Conservation (phyloP, 345 rosid species). For the Euphorbia pulcherrima region DNA sequence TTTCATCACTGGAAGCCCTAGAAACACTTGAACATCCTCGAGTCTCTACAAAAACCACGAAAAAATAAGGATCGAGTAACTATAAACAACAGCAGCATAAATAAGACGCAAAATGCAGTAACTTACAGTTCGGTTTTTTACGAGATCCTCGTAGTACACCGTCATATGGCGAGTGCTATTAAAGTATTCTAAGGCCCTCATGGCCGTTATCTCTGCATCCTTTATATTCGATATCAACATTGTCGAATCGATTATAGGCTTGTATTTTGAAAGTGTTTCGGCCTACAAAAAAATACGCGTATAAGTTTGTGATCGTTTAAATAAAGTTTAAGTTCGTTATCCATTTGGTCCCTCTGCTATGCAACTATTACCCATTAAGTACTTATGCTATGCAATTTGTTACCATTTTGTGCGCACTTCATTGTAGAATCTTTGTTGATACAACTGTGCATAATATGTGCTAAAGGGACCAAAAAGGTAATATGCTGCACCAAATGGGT, state of each 20-base stretch:
- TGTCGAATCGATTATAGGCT: constrained; percentile 66
- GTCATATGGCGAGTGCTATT: constrained; percentile 68
- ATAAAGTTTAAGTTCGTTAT: too few species aligned
- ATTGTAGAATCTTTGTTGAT: too few species aligned
- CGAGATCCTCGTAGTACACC: constrained; percentile 78
- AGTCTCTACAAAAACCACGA: constrained; percentile 52
- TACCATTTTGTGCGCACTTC: too few species aligned
- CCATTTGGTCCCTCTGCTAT: too few species aligned
- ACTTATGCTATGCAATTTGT: too few species aligned
- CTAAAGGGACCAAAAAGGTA: too few species aligned
- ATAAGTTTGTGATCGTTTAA: constrained; percentile 16
- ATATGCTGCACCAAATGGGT: too few species aligned
- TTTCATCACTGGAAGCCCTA: constrained; percentile 56
- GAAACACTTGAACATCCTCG: constrained; percentile 65
- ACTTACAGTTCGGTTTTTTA: constrained; percentile 52
- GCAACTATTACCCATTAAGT: too few species aligned
- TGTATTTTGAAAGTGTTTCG: constrained; percentile 66
- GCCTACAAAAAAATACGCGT: constrained; percentile 52
- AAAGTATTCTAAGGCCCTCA: constrained; percentile 58
- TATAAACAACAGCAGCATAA: neutral
- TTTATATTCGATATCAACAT: constrained; percentile 60
- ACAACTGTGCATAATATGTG: too few species aligned
- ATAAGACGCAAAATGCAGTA: neutral
- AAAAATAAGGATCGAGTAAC: neutral
- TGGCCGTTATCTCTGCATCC: constrained; percentile 49